phyloP scores from a whole-genome alignment of 805 yeast species.

The Monosporozyma aerobia region DNA sequence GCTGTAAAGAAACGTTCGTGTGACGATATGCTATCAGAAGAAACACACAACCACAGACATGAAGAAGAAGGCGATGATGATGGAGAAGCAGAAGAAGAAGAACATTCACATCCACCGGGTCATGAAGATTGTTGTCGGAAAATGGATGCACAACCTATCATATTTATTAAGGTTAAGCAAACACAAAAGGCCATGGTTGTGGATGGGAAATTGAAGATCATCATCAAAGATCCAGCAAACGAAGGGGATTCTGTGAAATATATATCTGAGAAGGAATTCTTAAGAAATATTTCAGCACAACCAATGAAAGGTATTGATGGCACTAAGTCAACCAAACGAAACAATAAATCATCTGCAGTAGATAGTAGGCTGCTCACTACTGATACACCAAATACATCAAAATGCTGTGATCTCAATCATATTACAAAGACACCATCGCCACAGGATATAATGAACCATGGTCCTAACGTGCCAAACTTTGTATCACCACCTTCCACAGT shows the following conservation, averaged over 20 bases:
- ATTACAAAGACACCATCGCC: not conserved
- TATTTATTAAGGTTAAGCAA: constrained; percentile 20
- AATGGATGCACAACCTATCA: constrained; percentile 25
- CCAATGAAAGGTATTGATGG: not conserved
- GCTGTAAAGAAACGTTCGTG: not conserved
- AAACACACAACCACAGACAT: not conserved
- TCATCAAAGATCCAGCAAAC: constrained; percentile 1
- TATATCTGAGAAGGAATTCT: constrained; percentile 23
- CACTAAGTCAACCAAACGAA: not conserved
- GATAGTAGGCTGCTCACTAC: not conserved
- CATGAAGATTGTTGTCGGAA: constrained; percentile 10
- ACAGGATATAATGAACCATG: not conserved
- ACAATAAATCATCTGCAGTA: not conserved
- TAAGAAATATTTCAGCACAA: constrained; percentile 8
- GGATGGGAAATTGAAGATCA: constrained; percentile 23
- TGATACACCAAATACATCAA: not conserved
- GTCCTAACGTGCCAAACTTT: not conserved
- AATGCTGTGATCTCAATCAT: constrained; percentile 9
- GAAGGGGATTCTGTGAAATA: constrained; percentile 8
- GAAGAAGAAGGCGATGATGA: not conserved
- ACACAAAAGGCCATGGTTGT: constrained; percentile 23
- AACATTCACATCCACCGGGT: not conserved
- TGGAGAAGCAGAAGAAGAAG: not conserved
- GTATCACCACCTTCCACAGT: not conserved
- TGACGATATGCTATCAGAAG: not conserved